These are phyloP conservation scores for Tuber magnatum DNA, from an alignment of 495 filamentous ascomycete species.

Conservation along the genomic window DNA sequence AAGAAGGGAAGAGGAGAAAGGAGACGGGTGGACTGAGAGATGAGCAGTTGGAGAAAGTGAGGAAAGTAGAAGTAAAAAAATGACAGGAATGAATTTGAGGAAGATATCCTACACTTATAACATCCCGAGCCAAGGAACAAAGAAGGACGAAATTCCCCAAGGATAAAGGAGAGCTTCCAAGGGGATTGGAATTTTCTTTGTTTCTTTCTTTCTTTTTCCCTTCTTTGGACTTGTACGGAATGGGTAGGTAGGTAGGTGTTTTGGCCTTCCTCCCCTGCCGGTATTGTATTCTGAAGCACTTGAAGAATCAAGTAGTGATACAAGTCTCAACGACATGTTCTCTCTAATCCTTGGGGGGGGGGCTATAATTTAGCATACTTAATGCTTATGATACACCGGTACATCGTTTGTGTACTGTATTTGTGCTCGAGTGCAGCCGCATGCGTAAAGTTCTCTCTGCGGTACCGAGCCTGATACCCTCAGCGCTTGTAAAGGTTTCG, in stretches of 20 bases:
- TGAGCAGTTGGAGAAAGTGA: neutral
- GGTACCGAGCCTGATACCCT: no score
- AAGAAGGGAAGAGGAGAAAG: neutral
- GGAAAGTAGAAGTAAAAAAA: neutral
- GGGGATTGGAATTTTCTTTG: neutral
- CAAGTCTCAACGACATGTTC: conserved; percentile 2
- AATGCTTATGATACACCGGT: no score
- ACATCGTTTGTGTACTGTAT: no score
- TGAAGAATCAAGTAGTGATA: neutral
- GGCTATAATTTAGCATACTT: no score
- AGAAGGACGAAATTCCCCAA: neutral
- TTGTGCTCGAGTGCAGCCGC: no score
- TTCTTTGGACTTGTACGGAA: no score
- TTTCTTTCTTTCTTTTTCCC: no score
- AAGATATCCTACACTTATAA: neutral
- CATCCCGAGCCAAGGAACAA: neutral
- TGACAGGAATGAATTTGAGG: neutral
- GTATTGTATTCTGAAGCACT: neutral
- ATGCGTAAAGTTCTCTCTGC: no score
- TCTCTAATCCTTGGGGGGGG: neutral
- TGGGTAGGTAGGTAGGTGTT: neutral
- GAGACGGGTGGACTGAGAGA: neutral
- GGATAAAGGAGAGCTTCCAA: neutral
- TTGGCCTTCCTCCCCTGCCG: neutral
- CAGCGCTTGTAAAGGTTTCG: no score